Base-by-base conservation (phyloP, 1,139 yeast species). In the Arxiozyma heterogenica region DNA sequence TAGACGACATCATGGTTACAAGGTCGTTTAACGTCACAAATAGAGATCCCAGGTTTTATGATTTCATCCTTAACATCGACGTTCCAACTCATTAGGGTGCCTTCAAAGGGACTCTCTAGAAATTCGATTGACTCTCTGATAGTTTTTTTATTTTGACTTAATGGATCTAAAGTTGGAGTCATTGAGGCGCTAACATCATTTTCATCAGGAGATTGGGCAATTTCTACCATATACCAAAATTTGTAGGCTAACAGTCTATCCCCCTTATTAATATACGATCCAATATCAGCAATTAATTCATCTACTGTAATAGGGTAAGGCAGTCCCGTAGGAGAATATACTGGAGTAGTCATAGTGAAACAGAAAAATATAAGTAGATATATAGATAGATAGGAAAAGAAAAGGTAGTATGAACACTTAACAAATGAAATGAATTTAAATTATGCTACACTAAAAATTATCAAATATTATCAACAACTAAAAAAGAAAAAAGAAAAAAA, bases 1-100 rank as follows among this genome's bases (percentile, higher is more conserved):
- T 86, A 93, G 62, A 93, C 97, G n/a, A 94, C 93, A 0, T 94
- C 82, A 68, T 93, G 99, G 12, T 89, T 78, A 65, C 99, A 93
- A 0, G 95, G 91, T 66, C 94, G 97, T 49, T 75, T 70, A 18
- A 93, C 77, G 49, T 76, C 72, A 44, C 83, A 78, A 30, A 90
- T 72, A 5, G 72, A 73, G 7, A 75, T 73, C 6, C 77, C 78
- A 25, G 76, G 62, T 57, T 79, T 79, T 23, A 74, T 73, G 9
- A 91, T 75, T 58, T 81, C 83, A 58, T 86, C 88, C 47, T 86
- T 84, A 1, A 74, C 74, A 5, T 70, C 66, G 7, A 88, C 77
- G 42, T 72, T 66, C 60, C 90, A 73, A 18, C 72, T 65, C 20
- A 73, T 71, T 3, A 91, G 70, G 42, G 75, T 74, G 0, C 98